Evolutionary conservation across 148 eudicot species (phyloP), one percentile per base, ranked within the genome.

Genomic region (Chenopodium suecicum): DNA sequence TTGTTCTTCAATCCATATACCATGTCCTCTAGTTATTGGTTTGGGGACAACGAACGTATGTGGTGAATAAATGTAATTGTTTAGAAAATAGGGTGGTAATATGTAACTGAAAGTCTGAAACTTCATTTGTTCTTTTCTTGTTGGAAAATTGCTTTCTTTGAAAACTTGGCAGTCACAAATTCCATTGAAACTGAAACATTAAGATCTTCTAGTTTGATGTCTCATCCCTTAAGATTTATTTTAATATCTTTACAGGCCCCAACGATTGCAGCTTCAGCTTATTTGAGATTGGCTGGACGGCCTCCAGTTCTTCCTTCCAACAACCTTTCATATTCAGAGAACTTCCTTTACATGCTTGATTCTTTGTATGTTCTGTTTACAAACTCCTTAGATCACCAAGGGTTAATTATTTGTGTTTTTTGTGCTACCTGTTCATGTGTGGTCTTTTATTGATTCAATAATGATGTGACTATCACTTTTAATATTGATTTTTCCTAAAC

Each of bases 331-430:
- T 97, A 97, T 82, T 88, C 99, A 9, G 99, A 94, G 87, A 94
- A 97, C 90, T 94, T 97, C 83, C 87, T 96, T 68, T 96, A 94
- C 89, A 96, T 96, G 98, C 93, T 94, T 50, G 99, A 97, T 85
- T 97, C 99, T 76, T 69, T 97, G 99, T 97, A 97, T 80, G 98
- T 86, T 74, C 77, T 74, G 29, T 80, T 80, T 50, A 41, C 65
- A 74, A 75, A 11, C 41, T 74, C 76, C 46, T n/a, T 66, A 60
- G 50, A 65, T 34, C 72, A 47, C 65, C 52, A 65, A 17, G 50
- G 48, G 17, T 66, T 79, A 66, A 31, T 62, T 65, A 60, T 12
- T 27, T 34, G 41, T 76, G 56, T 80, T 46, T 12, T 34, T 20
- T 34, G 68, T 79, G 68, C 46, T 76, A 32, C 37, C 19, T 80